Base-by-base conservation (phyloP, 768 basidiomycete species). In the Amanita polypyramis region DNA sequence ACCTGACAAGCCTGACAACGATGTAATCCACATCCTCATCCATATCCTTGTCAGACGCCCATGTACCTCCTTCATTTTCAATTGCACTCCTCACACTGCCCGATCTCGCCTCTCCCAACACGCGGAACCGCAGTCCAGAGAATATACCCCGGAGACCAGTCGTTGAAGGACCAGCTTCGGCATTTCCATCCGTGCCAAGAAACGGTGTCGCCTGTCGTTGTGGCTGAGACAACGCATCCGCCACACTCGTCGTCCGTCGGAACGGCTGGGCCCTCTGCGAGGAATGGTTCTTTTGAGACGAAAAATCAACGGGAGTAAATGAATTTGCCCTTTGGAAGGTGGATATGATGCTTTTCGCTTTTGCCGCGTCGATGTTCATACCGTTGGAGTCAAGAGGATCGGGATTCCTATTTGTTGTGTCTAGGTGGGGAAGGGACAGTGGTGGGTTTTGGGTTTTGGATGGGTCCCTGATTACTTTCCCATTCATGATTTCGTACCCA, bases 1-100 rank as follows among this genome's bases (percentile, higher is more conserved):
- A 88, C 88, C 85, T 87, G 53, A 82, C 77, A 10, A 91, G 65
- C 50, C 88, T 68, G 11, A 89, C 84, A 47, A 90, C 62, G 46
- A 86, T 70, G 52, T 76, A 85, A 61, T 80, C 77, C 0, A 75
- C 75, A 14, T 74, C 70, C 11, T 69, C 68, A 7, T 73, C 74
- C 5, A 66, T 63, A 12, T 67, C 63, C 5, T 63, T 58, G n/a
- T 74, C 76, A 11, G 65, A 30, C 21, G 67, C 65, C 57, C 78
- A 63, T 14, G 54, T 60, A 1, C 85, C 85, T 0, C 85, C 82
- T 48, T 67, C 68, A 10, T 68, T 64, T 55, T 82, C 75, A 21
- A 91, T 69, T 0, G 84, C 85, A 5, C 56, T 58, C 37, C 74
- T 70, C 20, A 90, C 85, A 19, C 58, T 74, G 7, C 67, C 52